A percentile compares a stretch with the other conserved stretches of the same genome.
phyloP scores from a whole-genome alignment of 106 monocot species.

The Allium cepa region DNA sequence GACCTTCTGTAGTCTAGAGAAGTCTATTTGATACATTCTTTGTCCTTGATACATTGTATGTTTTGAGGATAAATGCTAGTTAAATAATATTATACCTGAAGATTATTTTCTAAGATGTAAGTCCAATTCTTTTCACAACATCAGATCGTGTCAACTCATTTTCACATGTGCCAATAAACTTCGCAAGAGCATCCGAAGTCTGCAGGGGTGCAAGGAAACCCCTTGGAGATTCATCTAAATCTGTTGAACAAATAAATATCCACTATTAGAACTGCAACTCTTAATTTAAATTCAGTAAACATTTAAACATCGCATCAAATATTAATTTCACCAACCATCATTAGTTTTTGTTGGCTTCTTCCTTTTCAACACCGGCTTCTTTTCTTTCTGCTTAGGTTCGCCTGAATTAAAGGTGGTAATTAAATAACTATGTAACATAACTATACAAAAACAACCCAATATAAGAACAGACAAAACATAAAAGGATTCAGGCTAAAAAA shows the following conservation, averaged over 20 bases:
- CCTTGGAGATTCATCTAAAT: constrained; percentile 29
- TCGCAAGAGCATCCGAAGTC: constrained; percentile 77
- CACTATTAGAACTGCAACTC: neutral
- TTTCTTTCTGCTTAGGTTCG: constrained; percentile 3
- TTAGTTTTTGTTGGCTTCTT: constrained; percentile 52
- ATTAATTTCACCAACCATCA: constrained; percentile 36
- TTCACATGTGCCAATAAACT: constrained; percentile 94
- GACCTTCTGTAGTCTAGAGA: too few relatives aligned
- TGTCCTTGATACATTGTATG: too few relatives aligned
- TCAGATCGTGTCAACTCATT: constrained; percentile 59
- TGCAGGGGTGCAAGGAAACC: constrained; percentile 61
- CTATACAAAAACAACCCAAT: neutral
- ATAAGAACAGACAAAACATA: neutral
- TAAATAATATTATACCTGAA: constrained; percentile 50
- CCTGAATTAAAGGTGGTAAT: constrained; percentile 9
- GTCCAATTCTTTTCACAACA: constrained; percentile 84
- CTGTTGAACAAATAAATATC: neutral
- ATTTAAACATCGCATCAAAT: neutral
- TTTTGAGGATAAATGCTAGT: too few relatives aligned
- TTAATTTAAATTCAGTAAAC: too few relatives aligned
- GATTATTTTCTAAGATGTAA: constrained; percentile 83
- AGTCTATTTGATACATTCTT: too few relatives aligned
- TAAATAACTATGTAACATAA: neutral
- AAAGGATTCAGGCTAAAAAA: too few relatives aligned
- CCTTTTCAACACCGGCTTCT: constrained; percentile 32